Evolutionary conservation across 495 filamentous ascomycete genomes (phyloP).

Genomic region (Aspergillus asperescens): DNA sequence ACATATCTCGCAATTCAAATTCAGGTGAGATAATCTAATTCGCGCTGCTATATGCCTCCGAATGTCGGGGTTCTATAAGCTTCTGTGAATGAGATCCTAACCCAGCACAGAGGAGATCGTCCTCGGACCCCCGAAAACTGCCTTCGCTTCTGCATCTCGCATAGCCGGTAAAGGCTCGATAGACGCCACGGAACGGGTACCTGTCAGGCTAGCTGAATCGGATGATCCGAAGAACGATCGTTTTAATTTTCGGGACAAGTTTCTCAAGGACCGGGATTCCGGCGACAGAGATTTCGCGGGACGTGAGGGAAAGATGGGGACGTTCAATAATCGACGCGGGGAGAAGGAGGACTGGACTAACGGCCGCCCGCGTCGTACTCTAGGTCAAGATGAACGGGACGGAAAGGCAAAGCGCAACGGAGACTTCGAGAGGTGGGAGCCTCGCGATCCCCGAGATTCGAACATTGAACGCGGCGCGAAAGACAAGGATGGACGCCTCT

Average conservation of each 20-base stretch:
- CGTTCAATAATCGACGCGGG: slow-evolving; percentile 40
- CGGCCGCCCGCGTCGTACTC: slow-evolving; percentile 48
- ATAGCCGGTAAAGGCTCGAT: slow-evolving; percentile 50
- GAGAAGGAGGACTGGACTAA: slow-evolving; percentile 57
- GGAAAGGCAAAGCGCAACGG: slow-evolving; percentile 51
- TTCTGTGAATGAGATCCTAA: slow-evolving; percentile 16
- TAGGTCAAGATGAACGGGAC: slow-evolving; percentile 52
- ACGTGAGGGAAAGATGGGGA: slow-evolving; percentile 35
- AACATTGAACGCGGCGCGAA: slow-evolving; percentile 39
- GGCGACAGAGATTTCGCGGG: slow-evolving; percentile 41
- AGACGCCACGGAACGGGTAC: slow-evolving; percentile 41
- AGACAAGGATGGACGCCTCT: slow-evolving; percentile 47
- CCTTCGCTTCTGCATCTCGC: slow-evolving; percentile 77
- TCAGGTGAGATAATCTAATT: slow-evolving; percentile 33
- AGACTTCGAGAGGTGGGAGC: slow-evolving; percentile 58
- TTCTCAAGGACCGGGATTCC: slow-evolving; percentile 45
- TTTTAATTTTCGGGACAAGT: slow-evolving; percentile 57
- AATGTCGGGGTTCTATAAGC: background rate
- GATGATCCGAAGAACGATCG: slow-evolving; percentile 50
- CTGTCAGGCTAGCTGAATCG: slow-evolving; percentile 43
- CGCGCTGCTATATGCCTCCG: background rate
- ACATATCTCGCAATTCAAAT: slow-evolving; percentile 60
- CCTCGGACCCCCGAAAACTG: slow-evolving; percentile 80
- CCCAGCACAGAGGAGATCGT: slow-evolving; percentile 73
- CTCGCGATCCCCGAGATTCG: slow-evolving; percentile 45